Evolutionary conservation across 148 eudicot genomes (phyloP).

Genomic region (Vaccinium vitisidaea): DNA sequence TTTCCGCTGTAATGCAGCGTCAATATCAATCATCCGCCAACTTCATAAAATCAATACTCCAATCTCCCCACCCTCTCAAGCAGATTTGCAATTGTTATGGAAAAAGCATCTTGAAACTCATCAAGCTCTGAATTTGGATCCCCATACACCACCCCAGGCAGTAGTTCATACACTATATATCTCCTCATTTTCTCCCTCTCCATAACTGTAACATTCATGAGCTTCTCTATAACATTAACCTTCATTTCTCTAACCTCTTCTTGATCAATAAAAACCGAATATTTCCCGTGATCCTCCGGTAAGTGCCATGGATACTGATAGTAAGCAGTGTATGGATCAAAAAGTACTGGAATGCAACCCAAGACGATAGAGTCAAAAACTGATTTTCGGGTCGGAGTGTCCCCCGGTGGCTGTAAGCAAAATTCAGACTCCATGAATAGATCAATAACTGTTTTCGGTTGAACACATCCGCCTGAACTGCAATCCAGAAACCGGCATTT

Average conservation of each 20-base stretch:
- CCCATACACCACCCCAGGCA: conserved; percentile 76
- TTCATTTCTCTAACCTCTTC: conserved; percentile 46
- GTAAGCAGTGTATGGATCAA: conserved; percentile 64
- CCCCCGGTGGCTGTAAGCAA: conserved; percentile 83
- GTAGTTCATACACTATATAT: conserved; percentile 57
- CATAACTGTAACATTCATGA: conserved; percentile 39
- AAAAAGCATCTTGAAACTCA: conserved; percentile 70
- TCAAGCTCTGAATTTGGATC: conserved; percentile 50
- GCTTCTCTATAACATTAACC: conserved; percentile 53
- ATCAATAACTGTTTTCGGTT: conserved; percentile 37
- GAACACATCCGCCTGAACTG: conserved; percentile 30
- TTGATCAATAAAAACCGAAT: conserved; percentile 63
- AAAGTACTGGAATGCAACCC: conserved; percentile 86
- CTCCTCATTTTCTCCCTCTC: conserved; percentile 70
- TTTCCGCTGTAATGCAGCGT: too few species aligned
- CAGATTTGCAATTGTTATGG: conserved; percentile 54
- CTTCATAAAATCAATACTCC: conserved; percentile 1
- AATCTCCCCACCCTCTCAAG: conserved; percentile 46
- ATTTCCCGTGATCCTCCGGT: conserved; percentile 52
- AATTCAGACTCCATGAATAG: conserved; percentile 70
- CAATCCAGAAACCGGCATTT: conserved; percentile 55
- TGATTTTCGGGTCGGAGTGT: conserved; percentile 76
- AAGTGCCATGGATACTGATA: conserved; percentile 91
- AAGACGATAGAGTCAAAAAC: conserved; percentile 69
- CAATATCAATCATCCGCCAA: neutral